A percentile compares a stretch with the other conserved stretches of the same genome.
These are phyloP conservation scores for Penicillium coprophilum DNA, from an alignment of 495 filamentous ascomycete species.

Conservation along the genomic window DNA sequence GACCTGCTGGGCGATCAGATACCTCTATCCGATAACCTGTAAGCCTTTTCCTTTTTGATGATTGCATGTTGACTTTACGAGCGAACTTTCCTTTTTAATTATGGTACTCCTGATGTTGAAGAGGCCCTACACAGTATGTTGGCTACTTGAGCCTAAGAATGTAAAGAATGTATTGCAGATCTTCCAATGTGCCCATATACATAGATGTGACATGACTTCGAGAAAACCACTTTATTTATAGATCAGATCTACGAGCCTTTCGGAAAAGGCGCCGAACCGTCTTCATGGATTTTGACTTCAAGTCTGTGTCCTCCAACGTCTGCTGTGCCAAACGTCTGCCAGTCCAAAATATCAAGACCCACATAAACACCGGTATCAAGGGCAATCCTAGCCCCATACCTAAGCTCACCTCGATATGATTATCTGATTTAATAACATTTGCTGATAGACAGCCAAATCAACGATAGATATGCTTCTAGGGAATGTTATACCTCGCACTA, in stretches of 20 bases:
- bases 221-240: not conserved
- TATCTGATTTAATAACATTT: too few species aligned
- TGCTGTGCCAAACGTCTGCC: too few species aligned
- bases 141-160: not conserved
- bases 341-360: too few species aligned
- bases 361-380: too few species aligned
- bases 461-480: too few species aligned
- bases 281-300: too few species aligned
- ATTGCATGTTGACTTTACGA: constrained; percentile 9
- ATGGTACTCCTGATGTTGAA: not conserved
- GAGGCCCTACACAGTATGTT: not conserved
- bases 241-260: not conserved
- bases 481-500: too few species aligned
- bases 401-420: too few species aligned
- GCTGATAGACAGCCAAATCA: too few species aligned
- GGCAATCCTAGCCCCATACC: too few species aligned
- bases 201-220: not conserved
- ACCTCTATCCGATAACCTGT: not conserved
- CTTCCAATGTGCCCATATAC: not conserved
- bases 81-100: not conserved
- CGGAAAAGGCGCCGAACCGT: too few species aligned
- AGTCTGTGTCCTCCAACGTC: too few species aligned
- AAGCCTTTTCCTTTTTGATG: not conserved
- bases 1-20: not conserved
- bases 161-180: not conserved